Evolutionary conservation across 2,329 filamentous ascomycete genomes (phyloP), one percentile per base, ranked within the genome.

Genomic region (Ceratocystiopsis minuta): DNA sequence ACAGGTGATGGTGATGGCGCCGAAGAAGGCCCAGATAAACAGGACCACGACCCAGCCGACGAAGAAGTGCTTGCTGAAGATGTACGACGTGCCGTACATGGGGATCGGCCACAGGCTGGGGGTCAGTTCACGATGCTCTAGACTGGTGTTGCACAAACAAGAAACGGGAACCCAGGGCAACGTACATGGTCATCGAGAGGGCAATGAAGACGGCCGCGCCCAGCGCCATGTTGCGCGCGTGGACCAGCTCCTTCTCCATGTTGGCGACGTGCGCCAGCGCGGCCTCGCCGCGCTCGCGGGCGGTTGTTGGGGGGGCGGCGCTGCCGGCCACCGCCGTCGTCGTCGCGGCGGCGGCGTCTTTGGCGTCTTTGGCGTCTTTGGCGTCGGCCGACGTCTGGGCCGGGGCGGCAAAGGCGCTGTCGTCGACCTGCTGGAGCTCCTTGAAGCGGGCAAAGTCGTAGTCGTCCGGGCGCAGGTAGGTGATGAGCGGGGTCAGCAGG

Each of bases 201-300:
- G 48, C 44, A 53, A 78, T 72, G 2, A 60, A 66, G 38, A 60
- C 60, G 2, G 14, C 73, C 50, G 24, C 58, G 3, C 71, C 75
- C 32, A 80, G 56, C 51, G 84, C 78, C 44, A 87, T 60, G 0
- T 80, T 80, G 37, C 75, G 65, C 37, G 73, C 65, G 24, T 62
- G 68, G 61, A 93, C 83, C 35, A 95, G 63, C 55, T 92, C 82
- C 45, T 80, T 69, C 49, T 75, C 66, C 40, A 83, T 82, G 53
- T 86, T 78, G 42, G 71, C 70, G 60, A 95, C 87, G 38, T 96
- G 77, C 56, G 96, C 96, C 49, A 80, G 72, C 43, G 79, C 68
- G 46, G 88, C 67, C 56, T 90, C 77, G 41, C 76, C 70, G 34
- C 77, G 70, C 63, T 75, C 82, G 37, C 68, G 69, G 17, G 33